phyloP scores from a whole-genome alignment of 1,139 yeast genomes.

The Hyphopichia khmerensis region DNA sequence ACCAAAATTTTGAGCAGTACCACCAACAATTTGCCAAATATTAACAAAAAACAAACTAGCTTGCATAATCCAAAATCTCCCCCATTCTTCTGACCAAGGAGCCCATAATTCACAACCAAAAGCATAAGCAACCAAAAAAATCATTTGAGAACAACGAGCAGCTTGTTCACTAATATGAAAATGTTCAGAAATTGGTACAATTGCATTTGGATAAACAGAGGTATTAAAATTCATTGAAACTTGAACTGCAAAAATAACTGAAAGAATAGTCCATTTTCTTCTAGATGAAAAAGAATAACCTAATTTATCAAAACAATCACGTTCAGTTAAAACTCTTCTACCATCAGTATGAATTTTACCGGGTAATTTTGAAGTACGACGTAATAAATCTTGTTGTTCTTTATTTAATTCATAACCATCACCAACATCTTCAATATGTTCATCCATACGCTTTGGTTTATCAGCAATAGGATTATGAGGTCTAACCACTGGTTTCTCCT shows the following conservation, averaged over 20 bases:
- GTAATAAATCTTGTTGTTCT: neutral
- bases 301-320: conserved; percentile 30
- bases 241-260: conserved; percentile 34
- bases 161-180: conserved; percentile 27
- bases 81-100: conserved; percentile 40
- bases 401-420: neutral
- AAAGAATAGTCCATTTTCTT: conserved; percentile 33
- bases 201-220: conserved; percentile 30
- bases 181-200: conserved; percentile 23
- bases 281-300: conserved; percentile 26
- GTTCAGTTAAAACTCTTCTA: conserved; percentile 25
- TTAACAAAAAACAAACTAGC: conserved; percentile 30
- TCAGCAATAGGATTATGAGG: neutral
- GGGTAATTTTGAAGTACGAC: neutral
- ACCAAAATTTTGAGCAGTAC: conserved; percentile 32
- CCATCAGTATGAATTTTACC: conserved; percentile 14
- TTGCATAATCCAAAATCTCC: conserved; percentile 38
- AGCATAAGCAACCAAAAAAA: conserved; percentile 35
- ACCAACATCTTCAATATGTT: conserved; percentile 1
- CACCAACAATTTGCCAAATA: conserved; percentile 36
- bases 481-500: neutral
- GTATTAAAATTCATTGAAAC: conserved; percentile 40
- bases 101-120: conserved; percentile 43
- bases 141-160: conserved; percentile 32
- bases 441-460: neutral